phyloP scores from a whole-genome alignment of 257 asterid genomes.

The Coffea canephora region DNA sequence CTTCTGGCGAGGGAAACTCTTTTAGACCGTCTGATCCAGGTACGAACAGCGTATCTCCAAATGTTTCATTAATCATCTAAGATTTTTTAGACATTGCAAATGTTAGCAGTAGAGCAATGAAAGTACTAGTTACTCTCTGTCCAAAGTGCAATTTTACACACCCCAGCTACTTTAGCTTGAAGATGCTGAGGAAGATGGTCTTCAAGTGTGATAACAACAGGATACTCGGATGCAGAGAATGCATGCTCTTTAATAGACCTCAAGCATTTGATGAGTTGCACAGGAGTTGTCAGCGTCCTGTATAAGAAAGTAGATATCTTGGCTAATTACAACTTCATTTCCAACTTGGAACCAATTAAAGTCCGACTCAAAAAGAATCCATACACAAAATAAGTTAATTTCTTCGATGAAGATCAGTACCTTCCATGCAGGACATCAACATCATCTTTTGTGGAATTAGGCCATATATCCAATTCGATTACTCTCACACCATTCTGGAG shows the following conservation, averaged over 20 bases:
- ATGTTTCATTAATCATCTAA: slow-evolving; percentile 76
- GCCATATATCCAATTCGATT: slow-evolving; percentile 80
- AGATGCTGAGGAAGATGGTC: slow-evolving; percentile 73
- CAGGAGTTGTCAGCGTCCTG: slow-evolving; percentile 78
- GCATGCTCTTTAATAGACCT: slow-evolving; percentile 72
- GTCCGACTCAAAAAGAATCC: not conserved
- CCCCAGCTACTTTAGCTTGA: slow-evolving; percentile 76
- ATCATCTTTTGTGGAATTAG: slow-evolving; percentile 59
- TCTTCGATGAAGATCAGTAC: slow-evolving; percentile 27
- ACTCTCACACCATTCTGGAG: slow-evolving; percentile 61
- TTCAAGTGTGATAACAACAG: slow-evolving; percentile 74
- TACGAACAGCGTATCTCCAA: slow-evolving; percentile 60
- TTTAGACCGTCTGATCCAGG: slow-evolving; percentile 45
- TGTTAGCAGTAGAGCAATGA: slow-evolving; percentile 9
- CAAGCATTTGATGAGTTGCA: slow-evolving; percentile 68
- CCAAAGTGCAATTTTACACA: slow-evolving; percentile 23
- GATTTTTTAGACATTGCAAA: slow-evolving; percentile 22
- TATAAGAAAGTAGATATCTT: slow-evolving; percentile 14
- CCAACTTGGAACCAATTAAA: not conserved
- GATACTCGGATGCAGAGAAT: slow-evolving; percentile 62
- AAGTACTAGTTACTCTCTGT: not conserved
- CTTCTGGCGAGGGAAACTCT: slow-evolving; percentile 71
- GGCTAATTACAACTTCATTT: not conserved
- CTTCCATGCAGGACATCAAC: slow-evolving; percentile 75
- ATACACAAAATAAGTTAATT: not conserved